Conservation (phyloP, 2,329 filamentous ascomycete species). For the Elsinoe fawcettii region DNA sequence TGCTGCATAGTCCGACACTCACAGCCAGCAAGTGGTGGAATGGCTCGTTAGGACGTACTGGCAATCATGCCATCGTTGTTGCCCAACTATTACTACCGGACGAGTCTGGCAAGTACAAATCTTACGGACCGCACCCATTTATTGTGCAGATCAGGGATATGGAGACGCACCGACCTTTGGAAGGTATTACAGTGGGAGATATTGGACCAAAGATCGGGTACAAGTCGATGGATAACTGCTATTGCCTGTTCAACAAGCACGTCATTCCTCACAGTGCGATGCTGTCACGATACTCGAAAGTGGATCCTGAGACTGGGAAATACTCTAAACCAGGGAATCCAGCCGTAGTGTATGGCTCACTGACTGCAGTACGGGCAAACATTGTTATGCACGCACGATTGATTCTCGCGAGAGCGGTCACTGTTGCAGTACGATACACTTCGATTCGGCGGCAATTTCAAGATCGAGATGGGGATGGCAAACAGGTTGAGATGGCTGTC, state of each 20-base stretch:
- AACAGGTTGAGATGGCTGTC: conserved; percentile 39
- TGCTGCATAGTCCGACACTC: conserved; percentile 45
- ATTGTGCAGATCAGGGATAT: conserved; percentile 45
- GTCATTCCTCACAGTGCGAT: conserved; percentile 43
- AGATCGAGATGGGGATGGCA: conserved; percentile 39
- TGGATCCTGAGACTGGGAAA: conserved; percentile 39
- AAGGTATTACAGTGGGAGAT: conserved; percentile 46
- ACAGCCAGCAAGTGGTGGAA: conserved; percentile 52
- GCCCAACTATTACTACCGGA: conserved; percentile 43
- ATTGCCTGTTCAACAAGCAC: conserved; percentile 46
- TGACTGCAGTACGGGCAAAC: conserved; percentile 42
- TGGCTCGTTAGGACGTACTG: conserved; percentile 45
- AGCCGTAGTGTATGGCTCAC: conserved; percentile 43
- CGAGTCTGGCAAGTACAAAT: conserved; percentile 30
- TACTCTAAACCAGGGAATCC: conserved; percentile 42
- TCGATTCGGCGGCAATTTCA: conserved; percentile 43
- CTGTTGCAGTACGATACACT: conserved; percentile 45
- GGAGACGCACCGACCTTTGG: conserved; percentile 40
- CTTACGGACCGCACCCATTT: conserved; percentile 46
- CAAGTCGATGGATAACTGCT: conserved; percentile 46
- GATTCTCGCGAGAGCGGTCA: conserved; percentile 46
- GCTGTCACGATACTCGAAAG: conserved; percentile 42
- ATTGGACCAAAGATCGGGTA: conserved; percentile 51
- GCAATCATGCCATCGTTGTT: conserved; percentile 49
- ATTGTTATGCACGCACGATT: conserved; percentile 46